Base-by-base conservation (phyloP, 2,329 filamentous ascomycete species). In the Phyllosticta citribraziliensis region DNA sequence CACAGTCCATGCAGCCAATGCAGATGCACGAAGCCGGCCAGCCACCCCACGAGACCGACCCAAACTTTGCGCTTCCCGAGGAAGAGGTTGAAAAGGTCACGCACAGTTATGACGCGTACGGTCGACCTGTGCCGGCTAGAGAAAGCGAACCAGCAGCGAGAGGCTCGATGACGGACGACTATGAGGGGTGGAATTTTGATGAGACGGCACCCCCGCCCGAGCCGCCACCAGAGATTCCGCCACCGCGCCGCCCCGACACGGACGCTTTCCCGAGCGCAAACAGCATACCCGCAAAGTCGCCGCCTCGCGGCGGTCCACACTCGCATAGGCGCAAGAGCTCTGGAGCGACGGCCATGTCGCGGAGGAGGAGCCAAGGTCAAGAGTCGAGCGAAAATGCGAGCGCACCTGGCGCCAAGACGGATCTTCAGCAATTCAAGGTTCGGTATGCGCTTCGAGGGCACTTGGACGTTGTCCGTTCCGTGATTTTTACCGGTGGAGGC, bases 401-500 rank as follows among this genome's bases (percentile, higher is more conserved):
- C 22, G 71, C 73, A 14, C 70, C 72, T 30, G 64, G 66, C 22
- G 64, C 71, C 52, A 89, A 86, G 69, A 74, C 80, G 0, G 92
- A 97, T 63, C 83, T 80, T 25, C 83, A 85, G 17, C 91, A 83
- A 66, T 97, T 99, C 78, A 97, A 95, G 74, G 87, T 97, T 62
- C 85, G 91, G 57, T 97, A 96, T 70, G 93, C 91, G 4, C 81
- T 99, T 4, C 84, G 93, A 57, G 94, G 94, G 1, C 94, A 99
- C 73, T 82, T 99, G 1, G 91, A 97, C 71, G 92, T 95, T 2
- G 91, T 99, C 5, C 87, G 94, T 51, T 91, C 91, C 0, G 90
- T 97, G 62, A 96, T 97, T 65, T 99, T 99, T 75, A 97, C 92
- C 0, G 94, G 94, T 24, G 94, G 94, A 52, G 94, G 94, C 64